Evolutionary conservation across 352 stramenopile genomes (phyloP).

Genomic region (Aphanomyces invadans): DNA sequence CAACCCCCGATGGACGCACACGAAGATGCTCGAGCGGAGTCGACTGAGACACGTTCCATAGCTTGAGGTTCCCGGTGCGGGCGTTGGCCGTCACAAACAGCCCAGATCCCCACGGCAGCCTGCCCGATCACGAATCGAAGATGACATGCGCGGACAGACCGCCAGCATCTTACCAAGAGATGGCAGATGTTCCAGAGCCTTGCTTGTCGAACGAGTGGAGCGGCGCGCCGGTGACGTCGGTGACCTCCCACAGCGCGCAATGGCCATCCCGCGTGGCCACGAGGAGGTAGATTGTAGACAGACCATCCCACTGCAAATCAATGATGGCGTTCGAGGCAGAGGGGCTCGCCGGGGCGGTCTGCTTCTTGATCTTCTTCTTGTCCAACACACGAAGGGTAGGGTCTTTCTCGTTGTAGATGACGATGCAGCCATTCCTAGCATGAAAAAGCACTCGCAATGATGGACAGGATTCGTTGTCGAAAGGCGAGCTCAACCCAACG

Average conservation of each 20-base stretch:
- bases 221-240: conserved; percentile 10
- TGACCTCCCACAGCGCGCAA: conserved; percentile 24
- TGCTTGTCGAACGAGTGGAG: conserved; percentile 26
- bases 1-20: conserved; percentile 6
- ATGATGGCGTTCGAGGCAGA: conserved; percentile 13
- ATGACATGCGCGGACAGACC: background rate
- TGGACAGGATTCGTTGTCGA: too few relatives aligned
- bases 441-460: background rate
- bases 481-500: background rate
- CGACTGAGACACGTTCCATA: conserved; percentile 31
- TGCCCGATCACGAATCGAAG: background rate
- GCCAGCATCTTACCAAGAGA: conserved; percentile 14
- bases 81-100: conserved; percentile 27
- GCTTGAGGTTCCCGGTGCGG: conserved; percentile 25
- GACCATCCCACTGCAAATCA: conserved; percentile 27
- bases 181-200: conserved; percentile 15
- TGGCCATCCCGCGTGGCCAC: conserved; percentile 24
- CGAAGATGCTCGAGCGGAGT: conserved; percentile 20
- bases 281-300: conserved; percentile 28
- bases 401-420: background rate
- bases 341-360: background rate
- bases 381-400: background rate
- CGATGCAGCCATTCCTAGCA: conserved; percentile 7
- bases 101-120: conserved; percentile 27
- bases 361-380: conserved; percentile 17